Base-by-base conservation (phyloP, 2,329 filamentous ascomycete genomes). In the Clarireedia sp. region DNA sequence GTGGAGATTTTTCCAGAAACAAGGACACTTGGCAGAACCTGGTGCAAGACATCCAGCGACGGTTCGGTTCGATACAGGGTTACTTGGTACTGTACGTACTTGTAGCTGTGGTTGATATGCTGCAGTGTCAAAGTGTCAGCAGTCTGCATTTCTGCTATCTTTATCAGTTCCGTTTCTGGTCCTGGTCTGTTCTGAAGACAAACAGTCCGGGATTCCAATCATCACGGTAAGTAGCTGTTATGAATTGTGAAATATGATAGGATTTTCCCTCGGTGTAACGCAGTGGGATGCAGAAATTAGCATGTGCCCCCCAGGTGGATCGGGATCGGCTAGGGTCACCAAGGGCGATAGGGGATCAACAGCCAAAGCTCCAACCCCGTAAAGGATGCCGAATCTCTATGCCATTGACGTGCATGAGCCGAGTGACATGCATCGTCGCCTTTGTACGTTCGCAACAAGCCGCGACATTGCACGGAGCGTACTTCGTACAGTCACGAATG, bases 1-100 rank as follows among this genome's bases (percentile, higher is more conserved):
- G 29, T 53, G 51, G 38, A 43, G 23, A 23, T 19, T 37, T 41
- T 24, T 16, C 19, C 9, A 12, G 21, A 33, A n/a, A 21, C 19
- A 40, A 29, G 43, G 21, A 54, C 51, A 54, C 26, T 33, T 54
- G 51, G 51, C 51, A 54, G 21, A 40, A 47, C 14, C 40, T 21
- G 24, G 48, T 14, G 33, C 19, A 48, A 29, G 47, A 10, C 16
- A 23, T 48, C 16, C 10, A 29, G 26, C 8, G 26, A 10, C 9
- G 29, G 29, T 26, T 26, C 24, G 24, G 9, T 33, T 10, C 12
- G 29, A 33, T 33, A 33, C 29, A 12, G 24, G 8, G 24, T 26
- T 26, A 26, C 24, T 26, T 26, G 5, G 24, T 6, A 26, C n/a
- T n/a, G n/a, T n/a, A n/a, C n/a, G n/a, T n/a, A n/a, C n/a, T n/a